These are phyloP conservation scores for Coccomyxa subellipsoidea DNA, from an alignment of 163 green algal genomes.

Conservation along the genomic window DNA sequence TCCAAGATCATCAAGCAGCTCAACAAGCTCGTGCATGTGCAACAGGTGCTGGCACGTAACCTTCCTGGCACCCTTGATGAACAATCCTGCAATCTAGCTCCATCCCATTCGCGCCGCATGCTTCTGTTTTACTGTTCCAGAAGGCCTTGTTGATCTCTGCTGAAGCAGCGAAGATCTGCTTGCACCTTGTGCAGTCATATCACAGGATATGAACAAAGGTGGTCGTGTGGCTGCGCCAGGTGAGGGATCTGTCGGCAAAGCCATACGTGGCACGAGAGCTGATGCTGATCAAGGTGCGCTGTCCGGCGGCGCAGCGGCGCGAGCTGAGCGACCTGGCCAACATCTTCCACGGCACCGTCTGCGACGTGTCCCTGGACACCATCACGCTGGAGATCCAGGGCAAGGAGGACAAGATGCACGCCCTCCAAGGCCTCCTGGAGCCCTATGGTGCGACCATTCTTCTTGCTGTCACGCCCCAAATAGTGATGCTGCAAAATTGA, in stretches of 20 bases:
- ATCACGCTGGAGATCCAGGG: constrained; percentile 89
- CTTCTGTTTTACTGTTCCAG: too few species aligned
- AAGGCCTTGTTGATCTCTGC: too few species aligned
- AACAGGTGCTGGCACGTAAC: constrained; percentile 40
- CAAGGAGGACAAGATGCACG: constrained; percentile 86
- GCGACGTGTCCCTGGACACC: constrained; percentile 77
- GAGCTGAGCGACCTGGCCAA: constrained; percentile 83
- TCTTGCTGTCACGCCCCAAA: too few species aligned
- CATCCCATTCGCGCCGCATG: too few species aligned
- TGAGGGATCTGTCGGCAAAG: constrained; percentile 74
- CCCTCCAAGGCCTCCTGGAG: constrained; percentile 83
- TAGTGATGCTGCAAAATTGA: too few species aligned
- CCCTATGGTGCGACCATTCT: constrained; percentile 68
- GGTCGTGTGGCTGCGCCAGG: not conserved
- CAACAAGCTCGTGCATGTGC: constrained; percentile 87
- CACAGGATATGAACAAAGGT: too few species aligned
- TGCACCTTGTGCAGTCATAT: too few species aligned
- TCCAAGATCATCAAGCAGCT: constrained; percentile 83
- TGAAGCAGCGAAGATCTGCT: not conserved
- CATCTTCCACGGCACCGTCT: constrained; percentile 86
- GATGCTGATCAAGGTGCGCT: constrained; percentile 94
- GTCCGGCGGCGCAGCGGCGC: constrained; percentile 58
- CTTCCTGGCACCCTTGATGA: not conserved
- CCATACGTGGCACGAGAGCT: constrained; percentile 89
- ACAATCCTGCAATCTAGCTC: too few species aligned